Evolutionary conservation across 768 basidiomycete genomes (phyloP), one percentile per base, ranked within the genome.

Genomic region (Phanerodontia chrysosporium): DNA sequence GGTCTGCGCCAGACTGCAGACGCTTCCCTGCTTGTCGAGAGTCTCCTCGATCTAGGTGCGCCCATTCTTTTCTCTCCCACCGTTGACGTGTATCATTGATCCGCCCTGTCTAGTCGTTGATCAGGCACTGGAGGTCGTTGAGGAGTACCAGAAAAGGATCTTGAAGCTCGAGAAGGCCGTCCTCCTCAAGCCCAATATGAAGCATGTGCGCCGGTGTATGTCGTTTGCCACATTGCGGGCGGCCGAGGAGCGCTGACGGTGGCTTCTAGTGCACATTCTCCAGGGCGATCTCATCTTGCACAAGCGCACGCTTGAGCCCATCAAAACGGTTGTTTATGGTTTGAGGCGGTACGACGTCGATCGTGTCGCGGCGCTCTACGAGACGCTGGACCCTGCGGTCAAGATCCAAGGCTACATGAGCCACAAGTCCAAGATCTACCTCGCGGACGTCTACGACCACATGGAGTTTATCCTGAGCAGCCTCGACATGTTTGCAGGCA

Each of bases 371-470:
- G 86, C 87, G 8, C 76, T 87, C 39, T 70, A 79, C 45, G 81
- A 83, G 22, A 54, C 55, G 12, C 55, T 61, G 51, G 64, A 67
- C 44, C 62, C 65, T 22, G 45, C 60, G 18, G 56, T 44, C 58
- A 77, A 80, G 65, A 73, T 82, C 8, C 73, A 78, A 35, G 87
- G 86, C 1, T 87, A 79, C 66, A 84, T 88, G 80, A 84, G 81
- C 67, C 83, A 83, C 62, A 87, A 86, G 67, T 67, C 83, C 3
- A 88, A 86, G 66, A 85, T 86, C 10, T 87, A 89, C 67, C 73
- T 87, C 54, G 86, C 87, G 10, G 89, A 90, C 66, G 86, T 89
- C 1, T 78, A 81, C 59, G 90, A 91, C 66, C 89, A 91, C 63
- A 84, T 87, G 76, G 89, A 90, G 56, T 86, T 86, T 59, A 83